phyloP scores from a whole-genome alignment of 2,329 filamentous ascomycete genomes.

The Mycosphaerella sp. region DNA sequence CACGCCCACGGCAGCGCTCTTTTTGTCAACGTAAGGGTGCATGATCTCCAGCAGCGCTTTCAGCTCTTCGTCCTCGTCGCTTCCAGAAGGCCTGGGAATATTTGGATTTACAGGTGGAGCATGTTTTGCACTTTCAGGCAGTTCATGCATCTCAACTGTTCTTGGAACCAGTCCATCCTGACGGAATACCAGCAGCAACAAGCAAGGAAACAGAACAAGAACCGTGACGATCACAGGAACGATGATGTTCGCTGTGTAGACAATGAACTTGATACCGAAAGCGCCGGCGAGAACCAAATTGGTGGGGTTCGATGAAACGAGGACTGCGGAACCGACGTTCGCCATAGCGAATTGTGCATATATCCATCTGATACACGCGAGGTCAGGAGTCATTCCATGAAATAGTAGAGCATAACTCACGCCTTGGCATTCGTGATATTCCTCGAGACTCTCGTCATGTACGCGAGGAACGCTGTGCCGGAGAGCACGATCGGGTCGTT shows the following conservation, averaged over 20 bases:
- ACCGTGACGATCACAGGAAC: slow-evolving; percentile 64
- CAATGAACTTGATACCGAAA: slow-evolving; percentile 64
- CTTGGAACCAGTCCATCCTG: slow-evolving; percentile 58
- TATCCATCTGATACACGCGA: slow-evolving; percentile 49
- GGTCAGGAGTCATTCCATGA: neutral
- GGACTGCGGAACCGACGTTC: slow-evolving; percentile 67
- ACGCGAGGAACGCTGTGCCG: slow-evolving; percentile 67
- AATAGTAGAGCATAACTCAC: neutral
- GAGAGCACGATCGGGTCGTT: slow-evolving; percentile 72
- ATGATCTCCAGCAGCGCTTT: slow-evolving; percentile 64
- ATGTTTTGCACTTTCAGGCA: slow-evolving; percentile 52
- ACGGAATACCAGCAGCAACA: slow-evolving; percentile 64
- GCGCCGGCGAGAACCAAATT: slow-evolving; percentile 69
- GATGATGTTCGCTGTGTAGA: slow-evolving; percentile 72
- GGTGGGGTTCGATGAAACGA: slow-evolving; percentile 73
- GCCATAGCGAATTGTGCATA: slow-evolving; percentile 65
- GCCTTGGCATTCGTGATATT: slow-evolving; percentile 66
- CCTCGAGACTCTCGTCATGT: slow-evolving; percentile 68
- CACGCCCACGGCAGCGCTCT: slow-evolving; percentile 58
- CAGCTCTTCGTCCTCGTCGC: slow-evolving; percentile 48
- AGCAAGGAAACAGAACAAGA: slow-evolving; percentile 61
- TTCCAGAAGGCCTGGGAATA: slow-evolving; percentile 57
- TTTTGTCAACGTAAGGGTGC: slow-evolving; percentile 66
- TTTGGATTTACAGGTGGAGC: slow-evolving; percentile 64
- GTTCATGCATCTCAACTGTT: slow-evolving; percentile 62